phyloP scores from a whole-genome alignment of 345 rosid genomes.

The Rhizophora mangle region DNA sequence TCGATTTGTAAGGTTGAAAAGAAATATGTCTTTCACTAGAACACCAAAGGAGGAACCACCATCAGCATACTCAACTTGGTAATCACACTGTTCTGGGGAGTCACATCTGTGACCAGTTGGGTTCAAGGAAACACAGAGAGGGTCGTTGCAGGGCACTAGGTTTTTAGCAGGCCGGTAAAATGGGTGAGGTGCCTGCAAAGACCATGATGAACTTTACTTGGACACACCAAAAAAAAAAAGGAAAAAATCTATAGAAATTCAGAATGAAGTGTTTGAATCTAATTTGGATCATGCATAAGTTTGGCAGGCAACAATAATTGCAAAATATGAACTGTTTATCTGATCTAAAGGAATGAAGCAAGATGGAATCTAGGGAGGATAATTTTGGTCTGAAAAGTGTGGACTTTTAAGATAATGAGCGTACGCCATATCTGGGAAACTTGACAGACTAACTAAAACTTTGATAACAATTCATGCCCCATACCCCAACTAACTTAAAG shows the following conservation, averaged over 20 bases:
- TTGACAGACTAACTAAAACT: too few species aligned
- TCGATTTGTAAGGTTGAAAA: constrained; percentile 59
- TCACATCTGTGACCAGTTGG: constrained; percentile 48
- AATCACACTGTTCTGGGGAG: constrained; percentile 72
- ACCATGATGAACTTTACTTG: neutral
- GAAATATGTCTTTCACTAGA: constrained; percentile 69
- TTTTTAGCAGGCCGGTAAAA: constrained; percentile 65
- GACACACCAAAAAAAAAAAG: neutral
- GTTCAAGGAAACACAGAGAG: constrained; percentile 71
- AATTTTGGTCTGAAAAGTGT: too few species aligned
- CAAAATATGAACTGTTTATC: neutral
- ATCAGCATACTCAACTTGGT: constrained; percentile 88
- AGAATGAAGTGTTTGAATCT: neutral
- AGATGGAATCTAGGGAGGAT: neutral
- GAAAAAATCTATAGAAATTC: neutral
- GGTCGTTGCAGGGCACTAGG: constrained; percentile 66
- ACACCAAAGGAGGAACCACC: constrained; percentile 93
- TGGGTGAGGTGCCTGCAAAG: constrained; percentile 83
- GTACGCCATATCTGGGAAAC: too few species aligned
- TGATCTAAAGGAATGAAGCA: neutral
- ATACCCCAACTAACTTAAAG: too few species aligned
- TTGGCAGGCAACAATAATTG: neutral
- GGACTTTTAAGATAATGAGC: too few species aligned
- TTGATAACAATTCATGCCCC: too few species aligned
- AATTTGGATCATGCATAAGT: neutral